phyloP scores from a whole-genome alignment of 495 filamentous ascomycete species.

The Talaromyces thailandensis region DNA sequence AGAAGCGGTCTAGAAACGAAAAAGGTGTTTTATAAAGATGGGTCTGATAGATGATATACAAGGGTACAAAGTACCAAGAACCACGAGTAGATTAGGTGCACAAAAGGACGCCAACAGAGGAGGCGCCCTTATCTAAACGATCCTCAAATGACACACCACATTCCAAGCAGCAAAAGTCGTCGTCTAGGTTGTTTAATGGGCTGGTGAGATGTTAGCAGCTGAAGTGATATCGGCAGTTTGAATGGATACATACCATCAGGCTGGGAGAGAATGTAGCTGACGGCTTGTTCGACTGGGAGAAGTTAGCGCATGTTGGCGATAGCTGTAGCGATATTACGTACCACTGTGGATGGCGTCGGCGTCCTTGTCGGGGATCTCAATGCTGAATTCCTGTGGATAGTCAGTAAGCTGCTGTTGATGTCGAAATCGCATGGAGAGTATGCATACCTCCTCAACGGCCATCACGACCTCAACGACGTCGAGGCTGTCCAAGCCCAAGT shows the following conservation, averaged over 20 bases:
- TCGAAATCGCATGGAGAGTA: slow-evolving; percentile 12
- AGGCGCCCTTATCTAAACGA: slow-evolving; percentile 4
- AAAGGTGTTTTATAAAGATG: slow-evolving; percentile 1
- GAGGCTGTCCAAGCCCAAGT: slow-evolving; percentile 91
- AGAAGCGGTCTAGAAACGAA: background rate
- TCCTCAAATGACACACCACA: background rate
- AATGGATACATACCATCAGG: slow-evolving; percentile 58
- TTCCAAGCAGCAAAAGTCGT: background rate
- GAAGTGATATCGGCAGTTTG: background rate
- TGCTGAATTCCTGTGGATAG: slow-evolving; percentile 82
- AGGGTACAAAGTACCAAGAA: slow-evolving; percentile 4
- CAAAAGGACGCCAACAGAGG: background rate
- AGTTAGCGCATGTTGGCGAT: slow-evolving; percentile 15
- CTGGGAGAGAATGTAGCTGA: slow-evolving; percentile 90
- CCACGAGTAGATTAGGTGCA: slow-evolving; percentile 7
- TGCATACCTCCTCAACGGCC: slow-evolving; percentile 95
- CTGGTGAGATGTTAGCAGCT: slow-evolving; percentile 17
- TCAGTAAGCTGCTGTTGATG: slow-evolving; percentile 15
- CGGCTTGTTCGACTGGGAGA: slow-evolving; percentile 80
- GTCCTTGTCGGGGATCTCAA: slow-evolving; percentile 99
- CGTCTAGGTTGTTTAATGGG: slow-evolving; percentile 28
- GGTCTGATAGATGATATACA: slow-evolving; percentile 7
- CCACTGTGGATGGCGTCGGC: slow-evolving; percentile 93
- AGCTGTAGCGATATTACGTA: slow-evolving; percentile 42
- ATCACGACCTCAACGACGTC: slow-evolving; percentile 99